Conservation (phyloP, 2,329 filamentous ascomycete genomes). For the Nothopassalora personata region DNA sequence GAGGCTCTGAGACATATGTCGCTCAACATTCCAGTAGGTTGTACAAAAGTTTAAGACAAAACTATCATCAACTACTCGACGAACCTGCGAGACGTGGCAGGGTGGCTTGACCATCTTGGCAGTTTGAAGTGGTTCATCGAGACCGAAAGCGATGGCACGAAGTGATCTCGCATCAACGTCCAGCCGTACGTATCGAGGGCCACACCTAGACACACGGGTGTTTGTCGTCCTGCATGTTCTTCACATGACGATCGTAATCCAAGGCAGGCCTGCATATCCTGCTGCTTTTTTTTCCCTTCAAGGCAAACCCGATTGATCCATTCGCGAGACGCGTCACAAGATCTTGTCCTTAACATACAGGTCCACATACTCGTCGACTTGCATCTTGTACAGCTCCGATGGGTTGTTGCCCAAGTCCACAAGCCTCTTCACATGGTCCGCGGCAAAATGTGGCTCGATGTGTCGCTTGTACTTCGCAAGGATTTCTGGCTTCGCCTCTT, state of each 20-base stretch:
- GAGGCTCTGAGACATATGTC: not conserved
- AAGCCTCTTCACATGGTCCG: constrained; percentile 72
- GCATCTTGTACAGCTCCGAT: constrained; percentile 69
- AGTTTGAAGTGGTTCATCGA: not conserved
- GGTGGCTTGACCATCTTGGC: not conserved
- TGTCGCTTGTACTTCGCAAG: constrained; percentile 93
- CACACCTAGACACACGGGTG: no score
- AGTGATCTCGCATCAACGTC: not conserved
- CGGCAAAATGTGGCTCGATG: constrained; percentile 73
- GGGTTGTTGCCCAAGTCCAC: constrained; percentile 72
- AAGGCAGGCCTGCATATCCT: not conserved
- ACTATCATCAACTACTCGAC: not conserved
- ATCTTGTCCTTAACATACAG: constrained; percentile 59
- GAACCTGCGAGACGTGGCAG: not conserved
- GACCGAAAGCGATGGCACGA: no score
- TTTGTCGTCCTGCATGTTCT: not conserved
- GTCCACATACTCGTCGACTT: constrained; percentile 91
- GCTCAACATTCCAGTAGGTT: not conserved
- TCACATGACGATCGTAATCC: not conserved
- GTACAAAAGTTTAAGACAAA: not conserved
- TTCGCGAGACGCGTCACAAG: constrained; percentile 15
- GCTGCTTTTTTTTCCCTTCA: not conserved
- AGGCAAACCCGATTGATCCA: not conserved
- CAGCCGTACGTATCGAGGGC: no score
- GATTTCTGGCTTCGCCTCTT: constrained; percentile 94